Conservation (phyloP, 1,284 basidiomycete genomes). For the Tilletia setariae region DNA sequence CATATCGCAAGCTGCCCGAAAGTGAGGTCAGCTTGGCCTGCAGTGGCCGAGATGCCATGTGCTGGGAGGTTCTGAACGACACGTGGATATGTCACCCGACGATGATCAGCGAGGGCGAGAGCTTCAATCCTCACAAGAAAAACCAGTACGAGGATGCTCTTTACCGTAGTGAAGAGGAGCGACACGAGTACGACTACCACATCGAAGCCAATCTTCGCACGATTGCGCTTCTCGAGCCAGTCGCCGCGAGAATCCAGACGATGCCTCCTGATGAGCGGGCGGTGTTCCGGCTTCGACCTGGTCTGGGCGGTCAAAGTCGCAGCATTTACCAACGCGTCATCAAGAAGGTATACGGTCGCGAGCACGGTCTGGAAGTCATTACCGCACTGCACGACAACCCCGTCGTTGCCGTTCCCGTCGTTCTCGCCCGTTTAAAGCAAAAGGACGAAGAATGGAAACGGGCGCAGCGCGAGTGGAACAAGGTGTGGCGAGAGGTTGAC, state of each 20-base stretch:
- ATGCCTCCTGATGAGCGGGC: constrained; percentile 86
- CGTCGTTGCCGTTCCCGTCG: constrained; percentile 83
- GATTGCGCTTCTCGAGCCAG: constrained; percentile 85
- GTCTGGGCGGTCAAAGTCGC: constrained; percentile 83
- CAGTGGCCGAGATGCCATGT: constrained; percentile 89
- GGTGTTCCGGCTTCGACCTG: constrained; percentile 76
- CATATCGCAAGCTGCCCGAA: constrained; percentile 84
- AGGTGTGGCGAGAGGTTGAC: constrained; percentile 95
- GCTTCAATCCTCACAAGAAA: constrained; percentile 93
- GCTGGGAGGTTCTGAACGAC: constrained; percentile 82
- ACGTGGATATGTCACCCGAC: constrained; percentile 82
- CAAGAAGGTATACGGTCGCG: constrained; percentile 91
- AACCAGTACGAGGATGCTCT: constrained; percentile 93
- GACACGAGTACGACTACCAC: constrained; percentile 96
- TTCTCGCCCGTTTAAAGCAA: constrained; percentile 81
- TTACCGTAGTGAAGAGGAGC: constrained; percentile 95
- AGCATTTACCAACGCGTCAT: constrained; percentile 88
- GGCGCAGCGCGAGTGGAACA: constrained; percentile 90
- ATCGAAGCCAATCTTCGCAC: constrained; percentile 88
- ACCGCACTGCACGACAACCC: constrained; percentile 90
- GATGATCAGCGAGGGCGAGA: constrained; percentile 91
- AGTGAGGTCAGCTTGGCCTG: constrained; percentile 84
- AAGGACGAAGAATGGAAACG: constrained; percentile 98
- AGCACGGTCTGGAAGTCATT: constrained; percentile 76
- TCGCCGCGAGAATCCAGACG: constrained; percentile 77